Base-by-base conservation (phyloP, 805 yeast genomes). In the Sugiyamaella boreocaroliniensis region DNA sequence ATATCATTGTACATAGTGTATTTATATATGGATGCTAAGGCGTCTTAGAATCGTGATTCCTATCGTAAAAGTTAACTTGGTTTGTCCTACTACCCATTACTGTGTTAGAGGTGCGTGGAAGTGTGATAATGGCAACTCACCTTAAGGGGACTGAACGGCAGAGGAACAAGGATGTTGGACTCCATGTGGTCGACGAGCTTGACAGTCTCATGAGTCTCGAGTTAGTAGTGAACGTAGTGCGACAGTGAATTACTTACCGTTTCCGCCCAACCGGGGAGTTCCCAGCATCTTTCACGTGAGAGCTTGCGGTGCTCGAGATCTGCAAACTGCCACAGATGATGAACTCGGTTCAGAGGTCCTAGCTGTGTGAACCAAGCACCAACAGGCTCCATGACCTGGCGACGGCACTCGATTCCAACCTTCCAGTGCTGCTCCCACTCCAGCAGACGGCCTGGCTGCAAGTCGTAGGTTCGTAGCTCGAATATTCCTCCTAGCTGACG, bases 301-400 rank as follows among this genome's bases (percentile, higher is more conserved):
- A 70, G 52, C 55, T 68, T 68, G 19, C 76, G 68, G 45, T 72
- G 76, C 60, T 73, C 72, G 26, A 72, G 59, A 50, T 73, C 76
- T 1, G 73, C 71, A 61, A 72, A 72, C 61, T 72, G 76, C 76
- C 76, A 72, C 44, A 72, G 56, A 49, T 72, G 76, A 52, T 71
- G 70, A 5, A 72, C 76, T 16, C 68, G 60, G 59, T 72, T 72
- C n/a, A 72, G 61, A 4, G 61, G 55, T 5, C 76, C 76, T 29
- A 72, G 56, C 54, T 69, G 71, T 22, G 70, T 58, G 58, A 72
- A 72, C 76, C 76, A 72, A 5, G 76, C 76, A 4, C 76, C 76
- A 1, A 72, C 75, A 1, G 76, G 76, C 62, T 72, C 75, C 76
- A 72, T 72, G 18, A 72, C 76, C 55, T 72, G 68, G n/a, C 71